phyloP scores from a whole-genome alignment of 345 rosid species.

The Lenwebbia sp. region DNA sequence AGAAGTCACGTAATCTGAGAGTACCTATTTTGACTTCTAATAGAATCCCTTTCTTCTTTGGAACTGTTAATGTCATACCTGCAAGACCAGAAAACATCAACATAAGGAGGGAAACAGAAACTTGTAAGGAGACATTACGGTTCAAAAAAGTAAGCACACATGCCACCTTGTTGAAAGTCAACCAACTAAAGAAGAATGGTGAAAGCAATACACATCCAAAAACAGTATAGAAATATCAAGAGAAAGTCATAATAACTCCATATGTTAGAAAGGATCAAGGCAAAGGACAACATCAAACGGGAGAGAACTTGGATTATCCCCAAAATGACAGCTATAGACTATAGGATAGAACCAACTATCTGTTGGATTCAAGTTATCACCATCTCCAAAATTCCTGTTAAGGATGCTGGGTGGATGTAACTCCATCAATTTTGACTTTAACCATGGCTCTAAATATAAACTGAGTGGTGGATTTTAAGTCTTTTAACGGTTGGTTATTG shows the following conservation, averaged over 20 bases:
- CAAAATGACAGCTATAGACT: background rate
- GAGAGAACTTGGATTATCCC: background rate
- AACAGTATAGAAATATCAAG: background rate
- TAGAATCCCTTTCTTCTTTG: constrained; percentile 50
- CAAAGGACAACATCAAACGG: background rate
- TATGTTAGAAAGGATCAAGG: background rate
- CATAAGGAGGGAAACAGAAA: background rate
- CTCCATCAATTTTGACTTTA: background rate
- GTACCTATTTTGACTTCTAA: constrained; percentile 51
- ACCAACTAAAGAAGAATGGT: background rate
- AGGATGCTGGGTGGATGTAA: background rate
- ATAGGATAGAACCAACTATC: background rate
- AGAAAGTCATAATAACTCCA: background rate
- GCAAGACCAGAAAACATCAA: constrained; percentile 5
- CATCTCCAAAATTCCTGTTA: background rate
- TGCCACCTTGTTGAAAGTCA: background rate
- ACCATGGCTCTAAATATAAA: background rate
- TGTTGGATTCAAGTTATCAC: background rate
- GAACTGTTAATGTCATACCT: constrained; percentile 68
- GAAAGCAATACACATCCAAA: background rate
- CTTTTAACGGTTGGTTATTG: background rate
- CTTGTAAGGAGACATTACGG: background rate
- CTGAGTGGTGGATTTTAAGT: background rate
- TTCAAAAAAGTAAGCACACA: background rate
- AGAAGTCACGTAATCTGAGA: background rate